A percentile compares a stretch with the other conserved stretches of the same genome.
Evolutionary conservation across 768 basidiomycete species (phyloP).

Genomic region (Lanmaoa pseudosensibilis): DNA sequence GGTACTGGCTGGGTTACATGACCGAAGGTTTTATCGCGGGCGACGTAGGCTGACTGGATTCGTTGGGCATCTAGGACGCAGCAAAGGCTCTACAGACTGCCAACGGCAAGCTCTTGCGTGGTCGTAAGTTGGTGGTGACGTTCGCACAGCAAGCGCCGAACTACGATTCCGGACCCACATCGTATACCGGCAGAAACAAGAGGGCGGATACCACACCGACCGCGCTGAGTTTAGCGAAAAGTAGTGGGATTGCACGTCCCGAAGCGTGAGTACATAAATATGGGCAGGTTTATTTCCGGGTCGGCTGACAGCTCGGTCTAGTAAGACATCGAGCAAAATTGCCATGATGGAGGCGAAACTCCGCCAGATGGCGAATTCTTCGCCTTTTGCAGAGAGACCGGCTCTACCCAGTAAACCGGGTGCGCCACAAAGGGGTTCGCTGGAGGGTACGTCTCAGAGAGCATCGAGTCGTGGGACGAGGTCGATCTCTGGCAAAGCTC

Average conservation of each 20-base stretch:
- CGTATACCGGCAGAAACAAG: constrained; percentile 37
- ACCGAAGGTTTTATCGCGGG: constrained; percentile 20
- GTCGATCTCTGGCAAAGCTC: not conserved
- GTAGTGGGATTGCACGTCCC: constrained; percentile 48
- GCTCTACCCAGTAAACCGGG: constrained; percentile 25
- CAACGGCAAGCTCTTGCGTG: constrained; percentile 80
- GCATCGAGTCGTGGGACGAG: not conserved
- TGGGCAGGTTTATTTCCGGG: not conserved
- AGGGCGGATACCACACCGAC: constrained; percentile 73
- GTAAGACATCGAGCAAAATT: constrained; percentile 84
- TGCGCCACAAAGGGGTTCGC: not conserved
- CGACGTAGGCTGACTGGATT: constrained; percentile 20
- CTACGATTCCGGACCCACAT: constrained; percentile 29
- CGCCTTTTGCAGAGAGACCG: constrained; percentile 20
- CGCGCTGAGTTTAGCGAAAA: constrained; percentile 85
- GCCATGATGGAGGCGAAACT: constrained; percentile 96
- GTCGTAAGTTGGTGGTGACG: constrained; percentile 88
- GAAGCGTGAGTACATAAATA: constrained; percentile 41
- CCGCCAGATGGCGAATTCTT: constrained; percentile 61
- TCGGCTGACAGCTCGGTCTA: constrained; percentile 12
- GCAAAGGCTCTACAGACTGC: constrained; percentile 68
- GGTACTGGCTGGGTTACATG: constrained; percentile 16
- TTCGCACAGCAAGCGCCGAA: constrained; percentile 82
- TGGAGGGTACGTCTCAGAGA: not conserved
- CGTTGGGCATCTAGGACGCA: constrained; percentile 67